Evolutionary conservation across 2,329 filamentous ascomycete species (phyloP), one percentile per base, ranked within the genome.

Genomic region (Fusarium buharicum): DNA sequence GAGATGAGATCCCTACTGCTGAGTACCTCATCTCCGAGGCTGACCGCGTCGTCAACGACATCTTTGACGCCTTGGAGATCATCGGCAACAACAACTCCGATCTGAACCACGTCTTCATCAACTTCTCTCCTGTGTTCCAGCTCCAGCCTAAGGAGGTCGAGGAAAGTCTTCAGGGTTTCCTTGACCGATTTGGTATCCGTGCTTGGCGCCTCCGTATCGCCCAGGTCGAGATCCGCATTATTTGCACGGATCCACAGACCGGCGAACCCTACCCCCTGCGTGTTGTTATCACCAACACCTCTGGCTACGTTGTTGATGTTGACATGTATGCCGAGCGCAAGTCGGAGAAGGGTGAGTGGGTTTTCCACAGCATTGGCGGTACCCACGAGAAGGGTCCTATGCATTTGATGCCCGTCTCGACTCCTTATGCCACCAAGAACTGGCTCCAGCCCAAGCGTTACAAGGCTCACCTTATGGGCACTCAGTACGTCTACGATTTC

Each of bases 91-190:
- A 97, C 82, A 96, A 96, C 82, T 97, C 95, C 47, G 95, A 99
- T 83, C 85, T 99, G 74, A 99, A 99, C 84, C 95, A 99, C 81
- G 95, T 99, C 84, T 99, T 99, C 83, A 95, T 99, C 84, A 98
- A 99, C 86, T 99, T 99, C 82, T 95, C 92, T 0, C 92, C 93
- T 10, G 91, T 97, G 56, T 98, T 99, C 88, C 92, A 93, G 75
- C 87, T 99, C 44, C 84, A 92, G 72, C 93, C 95, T 4, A 81
- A 87, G 57, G 92, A 97, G 80, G 92, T 99, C 14, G 93, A 98
- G 80, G 87, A 96, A 77, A 94, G 92, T 27, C 87, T 99, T 20
- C 92, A 90, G 73, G 93, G 93, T 52, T 99, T 99, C 87, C 82
- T 99, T 68, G 95, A 98, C 73, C 92, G 95, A 63, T 99, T 98